These are phyloP conservation scores for Trypanosoma platydactyli DNA, from an alignment of 208 protist genomes.

Conservation along the genomic window DNA sequence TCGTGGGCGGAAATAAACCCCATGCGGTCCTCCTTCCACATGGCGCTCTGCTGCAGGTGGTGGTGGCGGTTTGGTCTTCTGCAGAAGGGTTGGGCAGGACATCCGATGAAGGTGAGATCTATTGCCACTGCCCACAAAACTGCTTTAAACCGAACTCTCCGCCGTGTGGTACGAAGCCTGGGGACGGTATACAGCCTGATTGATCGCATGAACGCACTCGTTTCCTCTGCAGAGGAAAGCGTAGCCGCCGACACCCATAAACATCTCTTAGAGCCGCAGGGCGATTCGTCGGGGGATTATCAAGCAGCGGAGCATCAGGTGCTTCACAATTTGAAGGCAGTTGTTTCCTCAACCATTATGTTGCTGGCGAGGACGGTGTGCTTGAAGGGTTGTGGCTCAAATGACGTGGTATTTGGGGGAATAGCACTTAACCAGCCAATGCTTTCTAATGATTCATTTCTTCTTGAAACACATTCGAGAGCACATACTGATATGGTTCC, in stretches of 20 bases:
- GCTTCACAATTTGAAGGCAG: not conserved
- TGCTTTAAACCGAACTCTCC: constrained; percentile 47
- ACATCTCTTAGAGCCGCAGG: not conserved
- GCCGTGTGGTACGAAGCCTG: constrained; percentile 53
- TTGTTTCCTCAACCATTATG: constrained; percentile 2
- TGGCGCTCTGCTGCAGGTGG: constrained; percentile 33
- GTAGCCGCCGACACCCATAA: constrained; percentile 10
- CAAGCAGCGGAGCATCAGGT: not conserved
- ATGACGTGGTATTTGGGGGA: too few species aligned
- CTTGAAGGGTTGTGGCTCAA: too few species aligned
- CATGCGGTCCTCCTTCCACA: constrained; percentile 41
- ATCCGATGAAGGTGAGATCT: constrained; percentile 30
- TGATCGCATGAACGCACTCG: constrained; percentile 43
- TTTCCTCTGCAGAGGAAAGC: constrained; percentile 33
- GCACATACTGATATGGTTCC: not conserved
- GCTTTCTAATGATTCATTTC: not conserved
- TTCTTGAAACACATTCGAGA: not conserved
- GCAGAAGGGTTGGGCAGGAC: constrained; percentile 17
- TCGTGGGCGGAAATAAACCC: constrained; percentile 63
- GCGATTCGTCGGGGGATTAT: not conserved
- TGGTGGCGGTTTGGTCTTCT: constrained; percentile 46
- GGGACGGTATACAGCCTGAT: constrained; percentile 47
- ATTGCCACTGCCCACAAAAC: constrained; percentile 44
- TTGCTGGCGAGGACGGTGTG: not conserved
- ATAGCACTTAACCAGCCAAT: too few species aligned